phyloP scores from a whole-genome alignment of 352 stramenopile species.

The Phytophthora chlamydospora region DNA sequence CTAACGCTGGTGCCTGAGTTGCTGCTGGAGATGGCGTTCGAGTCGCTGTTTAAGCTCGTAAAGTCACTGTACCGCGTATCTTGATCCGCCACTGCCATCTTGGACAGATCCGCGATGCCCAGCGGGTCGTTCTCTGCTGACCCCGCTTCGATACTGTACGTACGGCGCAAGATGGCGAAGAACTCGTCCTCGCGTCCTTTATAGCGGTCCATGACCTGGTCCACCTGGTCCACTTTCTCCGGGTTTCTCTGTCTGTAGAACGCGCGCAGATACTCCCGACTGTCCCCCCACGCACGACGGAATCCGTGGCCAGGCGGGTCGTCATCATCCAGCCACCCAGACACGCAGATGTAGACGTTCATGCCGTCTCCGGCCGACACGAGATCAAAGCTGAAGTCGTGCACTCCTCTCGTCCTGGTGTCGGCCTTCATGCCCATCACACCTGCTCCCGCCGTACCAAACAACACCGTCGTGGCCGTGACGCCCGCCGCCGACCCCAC shows the following conservation, averaged over 20 bases:
- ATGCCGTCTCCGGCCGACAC: conserved; percentile 81
- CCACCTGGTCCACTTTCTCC: conserved; percentile 81
- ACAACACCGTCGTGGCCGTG: conserved; percentile 78
- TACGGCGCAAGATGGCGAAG: conserved; percentile 71
- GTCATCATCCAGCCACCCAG: conserved; percentile 84
- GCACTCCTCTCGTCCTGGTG: conserved; percentile 68
- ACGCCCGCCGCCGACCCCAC: conserved; percentile 60
- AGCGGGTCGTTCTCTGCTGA: conserved; percentile 53
- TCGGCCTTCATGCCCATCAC: conserved; percentile 86
- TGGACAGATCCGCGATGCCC: conserved; percentile 40
- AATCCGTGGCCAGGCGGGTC: conserved; percentile 64
- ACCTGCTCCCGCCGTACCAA: conserved; percentile 79
- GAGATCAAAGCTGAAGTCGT: conserved; percentile 86
- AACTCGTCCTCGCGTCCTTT: conserved; percentile 86
- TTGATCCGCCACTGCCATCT: conserved; percentile 32
- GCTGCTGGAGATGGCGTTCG: conserved; percentile 39
- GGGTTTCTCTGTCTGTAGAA: conserved; percentile 76
- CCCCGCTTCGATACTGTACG: conserved; percentile 54
- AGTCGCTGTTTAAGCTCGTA: conserved; percentile 44
- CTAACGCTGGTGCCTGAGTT: conserved; percentile 11
- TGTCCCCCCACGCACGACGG: conserved; percentile 78
- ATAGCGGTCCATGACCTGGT: conserved; percentile 83
- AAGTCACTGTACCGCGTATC: conserved; percentile 35
- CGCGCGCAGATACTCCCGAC: conserved; percentile 73
- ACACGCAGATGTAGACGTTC: conserved; percentile 90